These are phyloP conservation scores for Phialophora macrospora DNA, from an alignment of 2,329 filamentous ascomycete genomes.

Conservation along the genomic window DNA sequence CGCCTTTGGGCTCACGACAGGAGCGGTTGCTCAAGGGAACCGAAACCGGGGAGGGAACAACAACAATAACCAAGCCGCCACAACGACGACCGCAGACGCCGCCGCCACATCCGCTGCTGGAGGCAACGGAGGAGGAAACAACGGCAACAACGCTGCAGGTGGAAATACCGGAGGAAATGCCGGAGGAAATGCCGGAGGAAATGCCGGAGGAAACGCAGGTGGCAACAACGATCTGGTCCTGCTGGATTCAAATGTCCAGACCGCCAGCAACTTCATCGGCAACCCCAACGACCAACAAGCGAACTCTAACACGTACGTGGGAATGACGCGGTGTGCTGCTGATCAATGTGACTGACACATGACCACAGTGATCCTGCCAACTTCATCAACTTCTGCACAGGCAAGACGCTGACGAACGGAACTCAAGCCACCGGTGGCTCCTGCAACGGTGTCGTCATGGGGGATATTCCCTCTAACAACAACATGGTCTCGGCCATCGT, in stretches of 20 bases:
- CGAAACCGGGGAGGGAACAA: constrained; percentile 33
- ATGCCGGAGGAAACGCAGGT: constrained; percentile 21
- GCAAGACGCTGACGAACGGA: constrained; percentile 61
- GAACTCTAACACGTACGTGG: constrained; percentile 32
- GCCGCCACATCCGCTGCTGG: constrained; percentile 12
- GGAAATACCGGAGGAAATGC: too few relatives aligned
- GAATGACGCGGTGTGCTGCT: background rate
- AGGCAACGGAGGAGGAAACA: constrained; percentile 9
- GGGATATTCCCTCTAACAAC: constrained; percentile 56
- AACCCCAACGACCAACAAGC: constrained; percentile 29
- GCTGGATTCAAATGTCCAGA: constrained; percentile 31
- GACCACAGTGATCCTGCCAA: constrained; percentile 50
- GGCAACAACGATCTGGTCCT: constrained; percentile 22
- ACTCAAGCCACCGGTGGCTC: constrained; percentile 56
- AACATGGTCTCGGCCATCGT: constrained; percentile 64
- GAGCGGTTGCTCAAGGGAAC: constrained; percentile 27
- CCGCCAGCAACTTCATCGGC: constrained; percentile 31
- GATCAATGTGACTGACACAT: constrained; percentile 22
- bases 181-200: constrained; percentile 22
- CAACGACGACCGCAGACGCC: constrained; percentile 24
- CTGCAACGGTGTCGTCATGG: constrained; percentile 65
- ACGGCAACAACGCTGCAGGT: background rate
- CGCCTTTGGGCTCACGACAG: constrained; percentile 27
- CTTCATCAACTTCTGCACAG: constrained; percentile 66
- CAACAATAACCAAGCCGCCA: constrained; percentile 31